Percentiles rank a stretch among this genome's conserved stretches.
Evolutionary conservation across 176 grass and related monocot genomes (phyloP).

Genomic region (Oryza coarctata): DNA sequence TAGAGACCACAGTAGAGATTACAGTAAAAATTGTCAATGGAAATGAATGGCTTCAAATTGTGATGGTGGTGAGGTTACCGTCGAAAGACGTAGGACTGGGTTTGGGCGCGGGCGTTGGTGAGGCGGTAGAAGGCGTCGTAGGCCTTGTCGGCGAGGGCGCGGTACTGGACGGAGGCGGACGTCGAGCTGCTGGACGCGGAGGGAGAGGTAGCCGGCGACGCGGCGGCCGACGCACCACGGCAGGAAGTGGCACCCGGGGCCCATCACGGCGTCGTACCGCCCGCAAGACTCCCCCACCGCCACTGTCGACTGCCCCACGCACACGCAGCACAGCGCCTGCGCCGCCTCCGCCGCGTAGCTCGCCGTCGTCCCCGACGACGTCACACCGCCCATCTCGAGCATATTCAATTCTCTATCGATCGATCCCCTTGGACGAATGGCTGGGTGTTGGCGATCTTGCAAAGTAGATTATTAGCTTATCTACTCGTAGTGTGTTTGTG

Average conservation of each 20-base stretch:
- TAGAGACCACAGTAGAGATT: accelerated
- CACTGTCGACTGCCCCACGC: conserved; percentile 46
- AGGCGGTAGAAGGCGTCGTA: conserved; percentile 27
- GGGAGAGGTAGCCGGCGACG: conserved; percentile 51
- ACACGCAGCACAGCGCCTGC: neutral
- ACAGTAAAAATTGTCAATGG: too few species aligned
- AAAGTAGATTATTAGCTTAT: too few species aligned
- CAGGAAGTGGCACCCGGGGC: conserved; percentile 53
- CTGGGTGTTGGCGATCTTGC: too few species aligned
- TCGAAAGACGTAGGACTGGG: conserved; percentile 39
- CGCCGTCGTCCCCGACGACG: neutral
- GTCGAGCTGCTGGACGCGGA: conserved; percentile 63
- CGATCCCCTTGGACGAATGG: neutral
- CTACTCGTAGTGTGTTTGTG: neutral
- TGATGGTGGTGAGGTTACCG: neutral
- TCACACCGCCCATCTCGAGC: neutral
- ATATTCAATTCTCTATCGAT: too few species aligned
- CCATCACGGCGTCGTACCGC: conserved; percentile 43
- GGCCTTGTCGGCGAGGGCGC: conserved; percentile 20
- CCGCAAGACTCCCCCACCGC: conserved; percentile 49
- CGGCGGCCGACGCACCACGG: conserved; percentile 34
- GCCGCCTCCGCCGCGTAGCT: neutral
- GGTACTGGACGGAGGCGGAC: conserved; percentile 37
- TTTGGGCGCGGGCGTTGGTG: conserved; percentile 21
- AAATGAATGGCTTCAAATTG: too few species aligned